Evolutionary conservation across 2,329 filamentous ascomycete species (phyloP).

Genomic region (Pseudopithomyces maydicus): DNA sequence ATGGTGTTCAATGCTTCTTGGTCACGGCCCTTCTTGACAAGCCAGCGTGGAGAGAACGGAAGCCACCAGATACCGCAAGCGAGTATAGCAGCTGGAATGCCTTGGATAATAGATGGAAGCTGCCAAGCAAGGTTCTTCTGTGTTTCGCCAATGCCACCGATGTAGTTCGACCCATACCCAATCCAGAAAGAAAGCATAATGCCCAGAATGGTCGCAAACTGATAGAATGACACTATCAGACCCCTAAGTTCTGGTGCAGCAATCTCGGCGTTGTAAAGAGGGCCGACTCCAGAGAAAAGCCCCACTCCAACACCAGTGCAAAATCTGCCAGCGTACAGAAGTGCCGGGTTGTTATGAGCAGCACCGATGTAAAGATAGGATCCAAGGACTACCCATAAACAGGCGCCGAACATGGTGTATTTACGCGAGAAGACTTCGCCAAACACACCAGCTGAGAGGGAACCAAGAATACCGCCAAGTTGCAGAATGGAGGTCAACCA

Average conservation of each 20-base stretch:
- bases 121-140: conserved; percentile 34
- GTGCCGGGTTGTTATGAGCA: conserved; percentile 42
- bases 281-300: conserved; percentile 52
- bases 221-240: conserved; percentile 34
- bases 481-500: conserved; percentile 60
- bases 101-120: conserved; percentile 33
- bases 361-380: conserved; percentile 54
- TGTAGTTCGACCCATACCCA: conserved; percentile 40
- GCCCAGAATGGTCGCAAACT: conserved; percentile 35
- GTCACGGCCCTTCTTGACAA: conserved; percentile 33
- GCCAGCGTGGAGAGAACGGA: conserved; percentile 32
- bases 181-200: conserved; percentile 42
- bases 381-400: conserved; percentile 48
- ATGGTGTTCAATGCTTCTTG: conserved; percentile 25
- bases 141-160: conserved; percentile 49
- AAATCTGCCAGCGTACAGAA: conserved; percentile 57
- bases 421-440: conserved; percentile 58
- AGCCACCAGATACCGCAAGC: conserved; percentile 33
- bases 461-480: conserved; percentile 56
- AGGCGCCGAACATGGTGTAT: conserved; percentile 58
- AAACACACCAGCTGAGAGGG: conserved; percentile 54
- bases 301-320: conserved; percentile 58
- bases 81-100: conserved; percentile 28
- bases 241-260: conserved; percentile 34
- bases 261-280: conserved; percentile 54